Evolutionary conservation across 2,329 filamentous ascomycete genomes (phyloP).

Genomic region (Aspergillus persii): DNA sequence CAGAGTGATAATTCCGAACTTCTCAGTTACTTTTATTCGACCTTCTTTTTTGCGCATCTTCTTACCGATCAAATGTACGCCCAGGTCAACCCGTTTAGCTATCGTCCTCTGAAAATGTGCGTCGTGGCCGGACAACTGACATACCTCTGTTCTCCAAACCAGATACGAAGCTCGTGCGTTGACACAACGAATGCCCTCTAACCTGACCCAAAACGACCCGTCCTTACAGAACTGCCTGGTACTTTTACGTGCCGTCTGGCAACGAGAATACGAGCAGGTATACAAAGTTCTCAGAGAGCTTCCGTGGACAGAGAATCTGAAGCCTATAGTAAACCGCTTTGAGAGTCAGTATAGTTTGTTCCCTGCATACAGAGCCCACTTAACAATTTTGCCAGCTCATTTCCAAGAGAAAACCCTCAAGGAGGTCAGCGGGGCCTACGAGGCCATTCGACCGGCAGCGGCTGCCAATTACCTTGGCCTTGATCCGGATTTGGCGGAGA

Average conservation of each 20-base stretch:
- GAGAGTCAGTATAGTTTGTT: constrained; percentile 28
- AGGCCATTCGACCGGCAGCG: constrained; percentile 36
- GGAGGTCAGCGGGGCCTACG: constrained; percentile 40
- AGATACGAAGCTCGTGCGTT: constrained; percentile 42
- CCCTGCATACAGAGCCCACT: neutral
- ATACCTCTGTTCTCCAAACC: neutral
- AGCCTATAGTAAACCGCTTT: constrained; percentile 33
- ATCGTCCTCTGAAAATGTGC: neutral
- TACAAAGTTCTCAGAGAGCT: constrained; percentile 34
- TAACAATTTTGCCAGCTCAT: constrained; percentile 25
- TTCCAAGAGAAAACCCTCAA: constrained; percentile 40
- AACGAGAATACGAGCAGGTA: constrained; percentile 35
- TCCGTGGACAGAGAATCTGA: constrained; percentile 34
- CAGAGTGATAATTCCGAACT: constrained; percentile 25
- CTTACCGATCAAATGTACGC: constrained; percentile 41
- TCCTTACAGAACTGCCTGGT: constrained; percentile 36
- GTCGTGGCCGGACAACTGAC: constrained; percentile 1
- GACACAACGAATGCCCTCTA: constrained; percentile 35
- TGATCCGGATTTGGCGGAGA: constrained; percentile 25
- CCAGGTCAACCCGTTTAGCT: neutral
- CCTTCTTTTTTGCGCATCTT: constrained; percentile 40
- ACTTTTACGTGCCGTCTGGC: constrained; percentile 40
- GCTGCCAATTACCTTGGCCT: constrained; percentile 39
- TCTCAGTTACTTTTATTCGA: constrained; percentile 38
- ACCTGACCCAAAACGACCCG: constrained; percentile 27